Conservation (phyloP, 2,329 filamentous ascomycete genomes). For the Sporothrix brasiliensis region DNA sequence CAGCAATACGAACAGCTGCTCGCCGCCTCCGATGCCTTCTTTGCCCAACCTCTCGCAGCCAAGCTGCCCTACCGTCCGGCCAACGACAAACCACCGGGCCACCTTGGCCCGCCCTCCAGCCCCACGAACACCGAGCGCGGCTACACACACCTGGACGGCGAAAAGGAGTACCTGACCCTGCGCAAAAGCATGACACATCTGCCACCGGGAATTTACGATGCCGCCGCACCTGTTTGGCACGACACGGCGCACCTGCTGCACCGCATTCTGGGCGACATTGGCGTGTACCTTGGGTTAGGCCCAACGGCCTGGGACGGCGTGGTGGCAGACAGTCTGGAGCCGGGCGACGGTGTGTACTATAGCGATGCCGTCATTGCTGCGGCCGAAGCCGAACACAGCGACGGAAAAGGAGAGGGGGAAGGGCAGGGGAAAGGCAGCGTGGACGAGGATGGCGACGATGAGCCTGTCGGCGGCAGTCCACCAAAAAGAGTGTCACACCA, state of each 20-base stretch:
- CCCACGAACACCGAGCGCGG: constrained; percentile 36
- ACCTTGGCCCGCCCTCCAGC: constrained; percentile 26
- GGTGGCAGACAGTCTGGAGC: constrained; percentile 34
- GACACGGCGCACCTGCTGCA: constrained; percentile 36
- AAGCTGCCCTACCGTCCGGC: constrained; percentile 33
- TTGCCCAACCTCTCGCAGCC: constrained; percentile 26
- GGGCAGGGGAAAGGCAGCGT: neutral
- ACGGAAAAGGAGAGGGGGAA: neutral
- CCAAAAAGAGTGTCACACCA: constrained; percentile 1
- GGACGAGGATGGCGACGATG: neutral
- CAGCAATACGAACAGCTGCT: constrained; percentile 29
- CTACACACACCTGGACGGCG: constrained; percentile 31
- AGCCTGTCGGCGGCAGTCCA: neutral
- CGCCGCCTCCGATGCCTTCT: constrained; percentile 33
- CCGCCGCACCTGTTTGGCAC: constrained; percentile 33
- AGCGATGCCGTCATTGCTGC: neutral
- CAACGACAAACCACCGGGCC: neutral
- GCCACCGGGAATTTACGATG: constrained; percentile 21
- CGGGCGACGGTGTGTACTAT: constrained; percentile 17
- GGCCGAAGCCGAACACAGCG: neutral
- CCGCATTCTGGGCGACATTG: constrained; percentile 37
- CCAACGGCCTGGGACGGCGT: constrained; percentile 34
- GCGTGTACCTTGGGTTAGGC: constrained; percentile 31
- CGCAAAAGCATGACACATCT: constrained; percentile 35
- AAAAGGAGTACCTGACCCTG: constrained; percentile 38